These are phyloP conservation scores for Alternaria hordeiaustralica DNA, from an alignment of 2,329 filamentous ascomycete species.

Conservation along the genomic window DNA sequence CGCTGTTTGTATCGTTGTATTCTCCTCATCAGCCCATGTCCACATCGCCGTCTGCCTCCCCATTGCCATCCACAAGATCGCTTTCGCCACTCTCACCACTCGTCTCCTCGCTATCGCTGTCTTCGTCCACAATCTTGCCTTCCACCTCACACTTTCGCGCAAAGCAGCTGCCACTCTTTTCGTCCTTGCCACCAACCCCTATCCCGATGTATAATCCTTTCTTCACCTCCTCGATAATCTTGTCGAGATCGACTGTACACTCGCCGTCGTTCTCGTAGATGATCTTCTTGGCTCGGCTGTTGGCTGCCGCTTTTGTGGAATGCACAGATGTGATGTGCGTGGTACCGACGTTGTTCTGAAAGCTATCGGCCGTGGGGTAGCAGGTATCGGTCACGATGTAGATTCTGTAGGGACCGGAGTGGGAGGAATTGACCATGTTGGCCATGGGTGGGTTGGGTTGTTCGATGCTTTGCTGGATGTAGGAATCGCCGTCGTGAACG, in stretches of 20 bases:
- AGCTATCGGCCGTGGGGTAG: slow-evolving; percentile 24
- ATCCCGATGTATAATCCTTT: slow-evolving; percentile 31
- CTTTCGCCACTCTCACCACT: slow-evolving; percentile 7
- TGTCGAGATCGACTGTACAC: slow-evolving; percentile 29
- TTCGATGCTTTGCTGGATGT: slow-evolving; percentile 14
- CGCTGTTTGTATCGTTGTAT: neutral
- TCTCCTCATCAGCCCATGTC: slow-evolving; percentile 13
- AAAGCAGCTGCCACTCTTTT: slow-evolving; percentile 18
- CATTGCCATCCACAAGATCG: slow-evolving; percentile 6
- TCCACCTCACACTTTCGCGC: slow-evolving; percentile 35
- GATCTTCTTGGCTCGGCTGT: slow-evolving; percentile 30
- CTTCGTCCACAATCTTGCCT: slow-evolving; percentile 30
- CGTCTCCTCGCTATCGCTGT: slow-evolving; percentile 19
- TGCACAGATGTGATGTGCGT: slow-evolving; percentile 30
- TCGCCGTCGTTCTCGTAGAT: slow-evolving; percentile 27
- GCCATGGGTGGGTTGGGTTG: slow-evolving; percentile 3
- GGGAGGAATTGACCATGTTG: neutral
- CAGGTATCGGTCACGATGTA: slow-evolving; percentile 33
- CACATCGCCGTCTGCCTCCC: slow-evolving; percentile 4
- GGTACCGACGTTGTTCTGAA: slow-evolving; percentile 23
- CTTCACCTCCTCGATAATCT: slow-evolving; percentile 31
- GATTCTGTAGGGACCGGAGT: slow-evolving; percentile 11
- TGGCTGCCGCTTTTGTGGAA: slow-evolving; percentile 23
- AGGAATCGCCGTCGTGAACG: slow-evolving; percentile 1
- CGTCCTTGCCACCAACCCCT: slow-evolving; percentile 23